A percentile compares a stretch with the other conserved stretches of the same genome.
Evolutionary conservation across 2,329 filamentous ascomycete genomes (phyloP).

Genomic region (Knufia petricola): DNA sequence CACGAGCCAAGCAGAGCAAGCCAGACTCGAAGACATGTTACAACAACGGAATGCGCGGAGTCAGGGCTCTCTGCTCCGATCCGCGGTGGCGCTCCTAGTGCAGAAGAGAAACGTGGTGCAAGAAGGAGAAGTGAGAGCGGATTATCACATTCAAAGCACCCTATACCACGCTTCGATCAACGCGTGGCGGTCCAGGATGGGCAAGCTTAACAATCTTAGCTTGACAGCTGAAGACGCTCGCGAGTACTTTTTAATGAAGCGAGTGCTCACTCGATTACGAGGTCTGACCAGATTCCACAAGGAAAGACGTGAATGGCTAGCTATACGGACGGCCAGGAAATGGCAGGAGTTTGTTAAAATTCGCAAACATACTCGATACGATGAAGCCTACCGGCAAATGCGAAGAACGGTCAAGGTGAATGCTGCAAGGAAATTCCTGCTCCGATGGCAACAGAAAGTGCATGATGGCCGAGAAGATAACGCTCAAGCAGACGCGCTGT

Average conservation of each 20-base stretch:
- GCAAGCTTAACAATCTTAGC: background rate
- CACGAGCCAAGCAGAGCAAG: conserved; percentile 1
- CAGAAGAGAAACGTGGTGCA: background rate
- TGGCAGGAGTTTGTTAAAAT: conserved; percentile 5
- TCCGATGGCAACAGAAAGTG: conserved; percentile 2
- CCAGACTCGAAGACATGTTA: conserved; percentile 1
- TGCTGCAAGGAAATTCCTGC: background rate
- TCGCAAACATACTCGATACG: conserved; percentile 8
- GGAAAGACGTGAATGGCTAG: conserved; percentile 2
- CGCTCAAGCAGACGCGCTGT: conserved; percentile 1
- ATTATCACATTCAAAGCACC: background rate
- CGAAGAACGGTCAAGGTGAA: conserved; percentile 9
- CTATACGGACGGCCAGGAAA: background rate
- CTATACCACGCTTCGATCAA: conserved; percentile 3
- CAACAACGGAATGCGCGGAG: background rate
- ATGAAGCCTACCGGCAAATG: conserved; percentile 9
- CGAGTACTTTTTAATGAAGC: conserved; percentile 9
- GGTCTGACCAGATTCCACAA: background rate
- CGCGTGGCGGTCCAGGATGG: conserved; percentile 4
- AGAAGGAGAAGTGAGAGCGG: conserved; percentile 1
- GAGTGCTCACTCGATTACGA: background rate
- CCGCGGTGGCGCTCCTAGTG: background rate
- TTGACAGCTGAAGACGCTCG: conserved; percentile 6
- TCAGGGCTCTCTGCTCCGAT: background rate
- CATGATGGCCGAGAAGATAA: background rate